Evolutionary conservation across 169 alveolate genomes (phyloP).

Genomic region (Eimeria sp.): DNA sequence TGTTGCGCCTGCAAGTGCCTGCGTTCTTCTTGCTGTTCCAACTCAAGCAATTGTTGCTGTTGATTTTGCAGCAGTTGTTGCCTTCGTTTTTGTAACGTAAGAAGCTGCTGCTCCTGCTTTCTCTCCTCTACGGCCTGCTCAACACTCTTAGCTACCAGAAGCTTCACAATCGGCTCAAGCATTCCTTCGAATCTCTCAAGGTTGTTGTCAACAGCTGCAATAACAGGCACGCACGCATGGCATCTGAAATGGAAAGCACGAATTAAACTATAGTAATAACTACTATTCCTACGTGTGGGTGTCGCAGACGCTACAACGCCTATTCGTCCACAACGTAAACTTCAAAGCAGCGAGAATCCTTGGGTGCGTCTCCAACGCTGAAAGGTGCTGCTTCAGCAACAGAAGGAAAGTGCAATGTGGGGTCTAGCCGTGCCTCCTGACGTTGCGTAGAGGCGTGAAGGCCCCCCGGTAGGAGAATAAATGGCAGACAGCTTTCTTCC

Average conservation of each 20-base stretch:
- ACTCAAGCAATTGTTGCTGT: conserved; percentile 41
- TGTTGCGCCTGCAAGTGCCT: conserved; percentile 39
- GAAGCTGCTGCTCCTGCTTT: conserved; percentile 59
- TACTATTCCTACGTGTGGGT: neutral
- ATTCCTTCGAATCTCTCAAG: conserved; percentile 27
- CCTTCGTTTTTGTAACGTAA: conserved; percentile 26
- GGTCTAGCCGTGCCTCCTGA: conserved; percentile 73
- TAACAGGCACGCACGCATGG: neutral
- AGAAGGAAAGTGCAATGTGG: neutral
- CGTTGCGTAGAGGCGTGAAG: conserved; percentile 63
- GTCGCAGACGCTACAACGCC: neutral
- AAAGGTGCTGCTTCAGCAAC: neutral
- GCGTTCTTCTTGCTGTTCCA: conserved; percentile 33
- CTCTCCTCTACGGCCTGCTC: conserved; percentile 63
- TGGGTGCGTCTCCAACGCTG: neutral
- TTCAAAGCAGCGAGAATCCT: neutral
- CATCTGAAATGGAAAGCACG: neutral
- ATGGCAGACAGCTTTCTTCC: neutral
- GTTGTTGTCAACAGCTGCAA: conserved; percentile 51
- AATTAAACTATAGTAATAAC: neutral
- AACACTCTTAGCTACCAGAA: conserved; percentile 35
- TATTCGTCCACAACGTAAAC: neutral
- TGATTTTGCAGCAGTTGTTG: conserved; percentile 27
- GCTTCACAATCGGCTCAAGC: conserved; percentile 44
- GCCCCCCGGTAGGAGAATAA: neutral